Percentiles rank a stretch among this genome's conserved stretches.
Evolutionary conservation across 345 rosid genomes (phyloP).

Genomic region (Ceriops decandra): DNA sequence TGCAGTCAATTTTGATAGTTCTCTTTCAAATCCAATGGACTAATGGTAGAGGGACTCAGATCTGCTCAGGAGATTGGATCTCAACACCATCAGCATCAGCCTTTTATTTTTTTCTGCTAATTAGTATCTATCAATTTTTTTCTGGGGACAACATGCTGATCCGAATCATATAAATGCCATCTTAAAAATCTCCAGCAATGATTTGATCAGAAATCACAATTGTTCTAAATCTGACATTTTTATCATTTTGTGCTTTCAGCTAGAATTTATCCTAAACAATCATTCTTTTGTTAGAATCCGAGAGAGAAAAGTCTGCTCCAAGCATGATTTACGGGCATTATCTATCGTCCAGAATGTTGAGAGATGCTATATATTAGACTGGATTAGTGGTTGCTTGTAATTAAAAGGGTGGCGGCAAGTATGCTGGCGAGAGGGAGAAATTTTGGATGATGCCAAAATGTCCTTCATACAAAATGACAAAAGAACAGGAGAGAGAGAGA

Average conservation of each 20-base stretch:
- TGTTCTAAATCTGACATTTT: constrained; percentile 26
- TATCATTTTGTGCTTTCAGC: constrained; percentile 28
- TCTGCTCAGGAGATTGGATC: too few species aligned
- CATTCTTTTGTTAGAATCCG: constrained; percentile 33
- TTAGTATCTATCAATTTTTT: too few species aligned
- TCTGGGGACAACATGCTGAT: too few species aligned
- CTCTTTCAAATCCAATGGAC: too few species aligned
- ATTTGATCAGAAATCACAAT: not conserved
- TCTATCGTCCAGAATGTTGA: constrained; percentile 6
- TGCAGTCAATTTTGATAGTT: too few species aligned
- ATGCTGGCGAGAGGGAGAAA: too few species aligned
- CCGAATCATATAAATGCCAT: too few species aligned
- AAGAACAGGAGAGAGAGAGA: not conserved
- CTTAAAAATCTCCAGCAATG: too few species aligned
- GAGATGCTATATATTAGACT: not conserved
- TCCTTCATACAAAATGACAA: not conserved
- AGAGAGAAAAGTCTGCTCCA: constrained; percentile 13
- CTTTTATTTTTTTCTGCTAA: too few species aligned
- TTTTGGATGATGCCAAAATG: not conserved
- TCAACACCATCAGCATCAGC: too few species aligned
- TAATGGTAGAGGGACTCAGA: too few species aligned
- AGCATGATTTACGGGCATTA: constrained; percentile 3
- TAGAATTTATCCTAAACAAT: constrained; percentile 28
- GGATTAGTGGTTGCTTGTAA: not conserved
- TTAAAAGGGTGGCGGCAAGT: not conserved